phyloP scores from a whole-genome alignment of 2,329 filamentous ascomycete genomes.

The Waltergamsia citrina region DNA sequence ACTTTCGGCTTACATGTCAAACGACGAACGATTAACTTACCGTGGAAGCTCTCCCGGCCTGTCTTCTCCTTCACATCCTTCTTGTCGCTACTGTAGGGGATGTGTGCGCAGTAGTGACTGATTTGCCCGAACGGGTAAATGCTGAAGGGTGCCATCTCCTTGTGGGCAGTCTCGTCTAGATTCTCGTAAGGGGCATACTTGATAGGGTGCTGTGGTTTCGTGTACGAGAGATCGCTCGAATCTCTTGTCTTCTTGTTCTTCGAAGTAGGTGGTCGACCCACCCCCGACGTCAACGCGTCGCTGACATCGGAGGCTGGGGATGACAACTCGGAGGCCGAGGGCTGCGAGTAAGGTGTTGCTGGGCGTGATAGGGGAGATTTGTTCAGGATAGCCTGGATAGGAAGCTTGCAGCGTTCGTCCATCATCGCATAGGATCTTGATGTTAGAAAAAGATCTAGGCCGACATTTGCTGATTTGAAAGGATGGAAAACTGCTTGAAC shows the following conservation, averaged over 20 bases:
- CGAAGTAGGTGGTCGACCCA: slow-evolving; percentile 1
- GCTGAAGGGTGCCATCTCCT: slow-evolving; percentile 52
- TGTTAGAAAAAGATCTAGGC: too few relatives aligned
- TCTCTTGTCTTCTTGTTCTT: slow-evolving; percentile 36
- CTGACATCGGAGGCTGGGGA: slow-evolving; percentile 3
- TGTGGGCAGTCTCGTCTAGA: slow-evolving; percentile 44
- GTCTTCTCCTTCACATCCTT: slow-evolving; percentile 83
- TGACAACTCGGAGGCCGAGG: slow-evolving; percentile 3
- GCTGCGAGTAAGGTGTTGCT: background rate
- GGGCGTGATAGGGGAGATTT: background rate
- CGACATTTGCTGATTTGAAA: too few relatives aligned
- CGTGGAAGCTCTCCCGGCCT: slow-evolving; percentile 79
- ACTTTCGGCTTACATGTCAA: background rate
- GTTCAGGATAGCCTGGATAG: slow-evolving; percentile 5
- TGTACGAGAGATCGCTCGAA: slow-evolving; percentile 30
- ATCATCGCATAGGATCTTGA: too few relatives aligned
- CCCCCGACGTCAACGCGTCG: background rate
- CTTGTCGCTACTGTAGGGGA: slow-evolving; percentile 92
- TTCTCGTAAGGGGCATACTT: slow-evolving; percentile 68
- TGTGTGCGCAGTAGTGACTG: slow-evolving; percentile 57
- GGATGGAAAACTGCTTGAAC: too few relatives aligned
- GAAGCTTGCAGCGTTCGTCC: slow-evolving; percentile 3
- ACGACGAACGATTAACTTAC: slow-evolving; percentile 34
- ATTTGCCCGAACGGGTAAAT: slow-evolving; percentile 59
- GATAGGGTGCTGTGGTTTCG: slow-evolving; percentile 55